Conservation (phyloP, 164 flowering plant species). For the Paratinospora sagittata region DNA sequence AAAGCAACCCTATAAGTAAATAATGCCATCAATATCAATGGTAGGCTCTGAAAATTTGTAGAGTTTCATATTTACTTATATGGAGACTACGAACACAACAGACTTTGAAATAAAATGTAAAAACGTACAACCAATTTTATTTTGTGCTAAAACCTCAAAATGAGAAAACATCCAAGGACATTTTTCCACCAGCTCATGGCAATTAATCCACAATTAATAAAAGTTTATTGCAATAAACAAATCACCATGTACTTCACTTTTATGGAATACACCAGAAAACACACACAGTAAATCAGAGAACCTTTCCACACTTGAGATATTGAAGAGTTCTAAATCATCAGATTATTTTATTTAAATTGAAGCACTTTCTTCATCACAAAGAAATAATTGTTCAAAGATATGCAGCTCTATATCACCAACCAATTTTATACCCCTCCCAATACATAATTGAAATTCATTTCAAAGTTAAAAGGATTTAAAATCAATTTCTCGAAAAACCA, state of each 20-base stretch:
- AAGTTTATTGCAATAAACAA: too few species aligned
- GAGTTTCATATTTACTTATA: background rate
- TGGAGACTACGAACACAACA: background rate
- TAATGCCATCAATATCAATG: background rate
- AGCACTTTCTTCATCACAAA: background rate
- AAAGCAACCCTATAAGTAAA: constrained; percentile 64
- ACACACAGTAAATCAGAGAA: too few species aligned
- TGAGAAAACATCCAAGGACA: too few species aligned
- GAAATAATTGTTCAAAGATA: background rate
- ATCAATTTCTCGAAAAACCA: too few species aligned
- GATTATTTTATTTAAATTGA: background rate
- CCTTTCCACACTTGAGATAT: background rate
- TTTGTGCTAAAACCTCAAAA: background rate
- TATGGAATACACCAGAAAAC: too few species aligned
- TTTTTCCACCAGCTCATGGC: too few species aligned
- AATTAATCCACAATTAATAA: too few species aligned
- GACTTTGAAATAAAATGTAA: background rate
- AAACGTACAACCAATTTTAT: background rate
- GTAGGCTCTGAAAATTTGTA: background rate
- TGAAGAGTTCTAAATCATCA: background rate
- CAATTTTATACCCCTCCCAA: background rate
- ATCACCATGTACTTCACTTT: too few species aligned
- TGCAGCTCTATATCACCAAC: background rate
- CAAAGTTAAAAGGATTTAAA: too few species aligned
- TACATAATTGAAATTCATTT: too few species aligned